Evolutionary conservation across 2,329 filamentous ascomycete genomes (phyloP).

Genomic region (Cryphonectria carpinicola): DNA sequence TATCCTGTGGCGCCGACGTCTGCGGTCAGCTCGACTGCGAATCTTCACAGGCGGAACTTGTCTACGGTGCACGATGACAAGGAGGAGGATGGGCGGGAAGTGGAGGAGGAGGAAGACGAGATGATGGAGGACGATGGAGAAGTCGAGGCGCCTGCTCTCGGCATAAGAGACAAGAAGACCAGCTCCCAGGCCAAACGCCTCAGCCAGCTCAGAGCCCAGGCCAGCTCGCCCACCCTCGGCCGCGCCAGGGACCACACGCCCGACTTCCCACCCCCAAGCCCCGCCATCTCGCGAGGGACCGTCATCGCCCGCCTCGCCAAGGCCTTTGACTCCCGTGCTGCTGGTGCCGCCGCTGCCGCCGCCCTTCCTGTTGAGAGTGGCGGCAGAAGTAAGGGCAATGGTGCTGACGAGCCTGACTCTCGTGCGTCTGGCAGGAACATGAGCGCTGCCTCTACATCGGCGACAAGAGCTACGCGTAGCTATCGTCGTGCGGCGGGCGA

Average conservation of each 20-base stretch:
- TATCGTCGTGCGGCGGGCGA: conserved; percentile 21
- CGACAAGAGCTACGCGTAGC: background rate
- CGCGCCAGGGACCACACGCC: conserved; percentile 14
- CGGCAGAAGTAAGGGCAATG: too few species aligned
- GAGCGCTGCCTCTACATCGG: background rate
- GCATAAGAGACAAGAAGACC: background rate
- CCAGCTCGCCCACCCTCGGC: conserved; percentile 34
- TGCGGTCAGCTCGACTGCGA: conserved; percentile 5
- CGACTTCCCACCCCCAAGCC: conserved; percentile 29
- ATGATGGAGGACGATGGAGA: background rate
- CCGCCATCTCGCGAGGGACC: conserved; percentile 34
- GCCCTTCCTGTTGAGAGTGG: background rate
- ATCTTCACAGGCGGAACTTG: conserved; percentile 24
- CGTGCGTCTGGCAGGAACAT: background rate
- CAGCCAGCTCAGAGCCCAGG: conserved; percentile 31
- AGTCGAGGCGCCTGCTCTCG: background rate
- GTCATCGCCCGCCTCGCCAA: conserved; percentile 32
- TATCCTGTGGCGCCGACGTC: conserved; percentile 1
- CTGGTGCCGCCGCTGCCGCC: background rate
- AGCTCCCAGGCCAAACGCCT: conserved; percentile 15
- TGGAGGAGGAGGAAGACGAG: background rate
- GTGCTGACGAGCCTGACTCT: background rate
- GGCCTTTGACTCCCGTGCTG: conserved; percentile 37
- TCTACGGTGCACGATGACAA: conserved; percentile 30
- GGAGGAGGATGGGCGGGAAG: background rate